Evolutionary conservation across 2,329 filamentous ascomycete species (phyloP).

Genomic region (Aspergillus pseudoterreus): DNA sequence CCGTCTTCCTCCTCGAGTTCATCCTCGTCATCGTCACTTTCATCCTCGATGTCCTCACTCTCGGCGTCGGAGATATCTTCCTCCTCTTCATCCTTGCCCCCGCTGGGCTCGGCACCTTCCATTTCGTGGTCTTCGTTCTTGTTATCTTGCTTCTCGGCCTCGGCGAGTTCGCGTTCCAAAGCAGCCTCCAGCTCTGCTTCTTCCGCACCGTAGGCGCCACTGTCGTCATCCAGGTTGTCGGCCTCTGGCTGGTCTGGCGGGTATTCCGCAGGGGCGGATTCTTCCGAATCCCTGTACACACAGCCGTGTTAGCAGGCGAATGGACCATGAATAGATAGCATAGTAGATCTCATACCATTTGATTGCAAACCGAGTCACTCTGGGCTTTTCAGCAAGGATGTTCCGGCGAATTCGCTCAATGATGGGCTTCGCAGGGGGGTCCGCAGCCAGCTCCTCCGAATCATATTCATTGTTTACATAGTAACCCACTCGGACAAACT

Average conservation of each 20-base stretch:
- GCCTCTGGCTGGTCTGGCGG: conserved; percentile 97
- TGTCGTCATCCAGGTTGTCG: conserved; percentile 78
- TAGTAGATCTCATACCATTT: conserved; percentile 69
- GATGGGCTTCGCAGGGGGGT: conserved; percentile 87
- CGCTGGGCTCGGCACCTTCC: conserved; percentile 62
- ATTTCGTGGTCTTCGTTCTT: conserved; percentile 66
- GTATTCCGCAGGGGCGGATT: conserved; percentile 90
- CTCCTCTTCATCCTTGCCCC: conserved; percentile 49
- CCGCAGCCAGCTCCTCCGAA: conserved; percentile 78
- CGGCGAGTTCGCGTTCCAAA: conserved; percentile 51
- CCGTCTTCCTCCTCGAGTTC: conserved; percentile 63
- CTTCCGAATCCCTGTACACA: conserved; percentile 81
- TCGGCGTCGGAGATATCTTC: conserved; percentile 72
- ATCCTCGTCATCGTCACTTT: conserved; percentile 69
- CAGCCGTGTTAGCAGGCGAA: background rate
- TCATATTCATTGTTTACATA: conserved; percentile 99
- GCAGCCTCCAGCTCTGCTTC: conserved; percentile 72
- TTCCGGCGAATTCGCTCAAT: conserved; percentile 90
- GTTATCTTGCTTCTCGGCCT: conserved; percentile 41
- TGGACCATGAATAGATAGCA: background rate
- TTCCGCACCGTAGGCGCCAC: conserved; percentile 82
- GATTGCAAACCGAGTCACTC: conserved; percentile 95
- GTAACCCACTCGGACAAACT: conserved; percentile 97
- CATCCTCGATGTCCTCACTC: conserved; percentile 74
- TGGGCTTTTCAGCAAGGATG: conserved; percentile 92